These are phyloP conservation scores for Xylariales sp. DNA, from an alignment of 2,329 filamentous ascomycete genomes.

Conservation along the genomic window DNA sequence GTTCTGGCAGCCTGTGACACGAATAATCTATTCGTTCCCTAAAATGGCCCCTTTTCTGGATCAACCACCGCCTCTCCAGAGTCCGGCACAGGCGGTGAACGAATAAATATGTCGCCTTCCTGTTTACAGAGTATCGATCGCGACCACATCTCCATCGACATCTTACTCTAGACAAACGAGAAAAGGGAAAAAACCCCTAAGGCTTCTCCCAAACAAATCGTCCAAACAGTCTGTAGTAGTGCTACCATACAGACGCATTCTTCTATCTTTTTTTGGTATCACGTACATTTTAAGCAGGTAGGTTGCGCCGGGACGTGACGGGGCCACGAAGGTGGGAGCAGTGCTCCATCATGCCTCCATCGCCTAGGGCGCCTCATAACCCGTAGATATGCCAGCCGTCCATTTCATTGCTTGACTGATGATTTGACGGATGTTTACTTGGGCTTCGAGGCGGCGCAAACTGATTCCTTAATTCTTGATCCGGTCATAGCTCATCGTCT, in stretches of 20 bases:
- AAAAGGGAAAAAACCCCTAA: slow-evolving; percentile 30
- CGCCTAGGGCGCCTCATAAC: slow-evolving; percentile 50
- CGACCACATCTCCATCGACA: slow-evolving; percentile 20
- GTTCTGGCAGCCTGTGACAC: slow-evolving; percentile 9
- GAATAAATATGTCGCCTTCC: slow-evolving; percentile 16
- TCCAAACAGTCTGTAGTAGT: slow-evolving; percentile 31
- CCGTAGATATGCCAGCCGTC: slow-evolving; percentile 53
- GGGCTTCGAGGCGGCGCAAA: slow-evolving; percentile 58
- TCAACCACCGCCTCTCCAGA: slow-evolving; percentile 14
- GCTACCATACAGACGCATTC: slow-evolving; percentile 30
- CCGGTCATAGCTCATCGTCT: slow-evolving; percentile 89
- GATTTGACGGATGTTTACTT: slow-evolving; percentile 42
- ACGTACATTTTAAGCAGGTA: slow-evolving; percentile 43
- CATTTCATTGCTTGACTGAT: slow-evolving; percentile 42
- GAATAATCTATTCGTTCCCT: slow-evolving; percentile 22
- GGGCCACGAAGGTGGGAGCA: slow-evolving; percentile 32
- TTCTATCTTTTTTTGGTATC: slow-evolving; percentile 44
- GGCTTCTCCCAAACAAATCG: slow-evolving; percentile 28
- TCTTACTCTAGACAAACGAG: slow-evolving; percentile 37
- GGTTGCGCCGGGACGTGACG: slow-evolving; percentile 33
- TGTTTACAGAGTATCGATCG: slow-evolving; percentile 27
- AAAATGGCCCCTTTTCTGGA: slow-evolving; percentile 17
- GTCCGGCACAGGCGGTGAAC: slow-evolving; percentile 7
- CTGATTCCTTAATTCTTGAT: slow-evolving; percentile 73
- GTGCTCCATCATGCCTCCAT: slow-evolving; percentile 24